Evolutionary conservation across 345 rosid genomes (phyloP), one percentile per base, ranked within the genome.

Genomic region (Kandelia obovata): DNA sequence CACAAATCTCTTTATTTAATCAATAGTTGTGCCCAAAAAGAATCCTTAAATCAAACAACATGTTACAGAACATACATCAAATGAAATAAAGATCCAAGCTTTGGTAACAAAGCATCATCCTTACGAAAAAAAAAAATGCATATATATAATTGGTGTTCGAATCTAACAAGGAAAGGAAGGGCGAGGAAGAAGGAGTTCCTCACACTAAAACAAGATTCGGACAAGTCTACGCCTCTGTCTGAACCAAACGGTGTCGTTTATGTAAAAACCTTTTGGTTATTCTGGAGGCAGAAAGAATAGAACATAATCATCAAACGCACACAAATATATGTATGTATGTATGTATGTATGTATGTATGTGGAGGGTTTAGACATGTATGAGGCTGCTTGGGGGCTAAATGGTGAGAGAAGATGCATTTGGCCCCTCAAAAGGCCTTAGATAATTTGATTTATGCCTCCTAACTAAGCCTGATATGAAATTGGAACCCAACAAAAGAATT

Each of bases 391-490:
- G 51, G 32, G 76, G 68, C 60, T 70, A 60, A 61, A 28, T 15
- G 25, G 17, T 23, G 2, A 34, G 10, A 7, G 37, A 34, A 34
- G 1, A 34, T 34, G 37, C 16, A 37, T 53, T 43, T 67, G 21
- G 71, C 62, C 70, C 71, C 68, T 70, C 74, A 65, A 75, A 74
- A 37, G 62, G 53, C 74, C 67, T 70, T 4, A 11, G 65, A 52
- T 53, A 17, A 25, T 30, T 74, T 60, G 62, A 70, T 78, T 8
- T 78, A 20, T 67, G 82, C 82, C 78, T 62, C 66, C 71, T 78
- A 74, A 78, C 75, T 74, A 74, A 78, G 74, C 82, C 70, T 23
- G 10, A 26, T 62, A 71, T 37, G 82, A 75, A 78, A 78, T 52
- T 39, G 65, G 7, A 53, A 11, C 21, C 58, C 17, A 6, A 53